A percentile compares a stretch with the other conserved stretches of the same genome.
phyloP scores from a whole-genome alignment of 2,329 filamentous ascomycete species.

The Acarospora socialis region DNA sequence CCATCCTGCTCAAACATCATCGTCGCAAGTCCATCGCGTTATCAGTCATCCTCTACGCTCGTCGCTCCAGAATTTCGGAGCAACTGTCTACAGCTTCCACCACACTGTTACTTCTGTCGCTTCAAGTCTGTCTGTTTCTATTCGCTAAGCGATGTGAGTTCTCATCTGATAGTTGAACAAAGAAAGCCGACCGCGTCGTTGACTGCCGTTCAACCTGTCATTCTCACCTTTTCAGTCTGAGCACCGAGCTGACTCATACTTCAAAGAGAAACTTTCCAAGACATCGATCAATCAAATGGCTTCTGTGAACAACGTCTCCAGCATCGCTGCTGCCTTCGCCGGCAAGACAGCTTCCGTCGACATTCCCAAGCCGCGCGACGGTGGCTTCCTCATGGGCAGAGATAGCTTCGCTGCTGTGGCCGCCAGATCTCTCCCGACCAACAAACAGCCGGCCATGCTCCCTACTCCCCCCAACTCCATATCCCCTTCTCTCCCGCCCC shows the following conservation, averaged over 20 bases:
- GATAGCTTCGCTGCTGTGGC: constrained; percentile 23
- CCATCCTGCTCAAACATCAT: too few species aligned
- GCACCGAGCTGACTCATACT: constrained; percentile 11
- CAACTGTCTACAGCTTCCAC: too few species aligned
- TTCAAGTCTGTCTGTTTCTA: too few species aligned
- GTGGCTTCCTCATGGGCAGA: constrained; percentile 20
- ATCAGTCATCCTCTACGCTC: too few species aligned
- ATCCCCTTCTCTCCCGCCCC: constrained; percentile 72
- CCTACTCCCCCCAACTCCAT: constrained; percentile 93
- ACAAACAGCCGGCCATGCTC: constrained; percentile 34
- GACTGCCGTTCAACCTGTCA: too few species aligned
- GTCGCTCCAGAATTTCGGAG: too few species aligned
- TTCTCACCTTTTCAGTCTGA: too few species aligned
- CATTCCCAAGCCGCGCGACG: constrained; percentile 31
- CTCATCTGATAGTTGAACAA: too few species aligned
- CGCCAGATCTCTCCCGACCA: constrained; percentile 11
- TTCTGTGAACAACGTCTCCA: constrained; percentile 27
- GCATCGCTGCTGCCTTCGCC: constrained; percentile 36
- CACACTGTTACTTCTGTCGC: too few species aligned
- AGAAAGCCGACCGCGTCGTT: too few species aligned
- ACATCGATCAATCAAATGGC: constrained; percentile 23
- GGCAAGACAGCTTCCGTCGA: constrained; percentile 36
- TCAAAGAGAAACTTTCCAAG: constrained; percentile 7
- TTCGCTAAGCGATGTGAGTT: too few species aligned
- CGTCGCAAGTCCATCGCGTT: too few species aligned